These are phyloP conservation scores for Fusarium nurragi DNA, from an alignment of 2,329 filamentous ascomycete species.

Conservation along the genomic window DNA sequence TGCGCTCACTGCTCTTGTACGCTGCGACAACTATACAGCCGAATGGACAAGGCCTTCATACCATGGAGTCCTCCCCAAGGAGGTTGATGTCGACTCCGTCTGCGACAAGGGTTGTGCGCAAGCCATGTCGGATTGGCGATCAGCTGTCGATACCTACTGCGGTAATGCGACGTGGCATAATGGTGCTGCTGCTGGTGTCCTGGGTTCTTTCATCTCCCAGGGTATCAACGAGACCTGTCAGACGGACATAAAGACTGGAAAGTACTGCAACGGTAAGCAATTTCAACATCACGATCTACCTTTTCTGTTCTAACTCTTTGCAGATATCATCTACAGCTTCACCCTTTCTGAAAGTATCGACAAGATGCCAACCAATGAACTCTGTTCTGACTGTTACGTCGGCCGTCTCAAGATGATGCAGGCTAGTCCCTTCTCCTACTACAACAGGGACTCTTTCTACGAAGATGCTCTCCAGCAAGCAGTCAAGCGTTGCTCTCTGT, in stretches of 20 bases:
- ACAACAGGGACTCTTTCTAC: slow-evolving; percentile 5
- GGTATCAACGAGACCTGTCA: slow-evolving; percentile 26
- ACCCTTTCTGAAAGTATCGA: not conserved
- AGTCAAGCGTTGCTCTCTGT: not conserved
- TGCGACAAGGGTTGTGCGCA: not conserved
- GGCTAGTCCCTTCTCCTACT: slow-evolving; percentile 19
- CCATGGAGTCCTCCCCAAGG: not conserved
- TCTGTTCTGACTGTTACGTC: slow-evolving; percentile 26
- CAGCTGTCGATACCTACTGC: not conserved
- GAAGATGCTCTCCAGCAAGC: slow-evolving; percentile 10
- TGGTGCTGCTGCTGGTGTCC: not conserved
- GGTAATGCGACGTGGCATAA: slow-evolving; percentile 1
- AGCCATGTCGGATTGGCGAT: not conserved
- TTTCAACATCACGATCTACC: not conserved
- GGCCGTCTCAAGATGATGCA: slow-evolving; percentile 30
- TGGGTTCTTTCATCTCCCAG: slow-evolving; percentile 6
- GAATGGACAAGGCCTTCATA: not conserved
- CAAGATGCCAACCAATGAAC: slow-evolving; percentile 7
- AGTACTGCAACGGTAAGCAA: slow-evolving; percentile 27
- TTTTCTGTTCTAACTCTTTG: not conserved
- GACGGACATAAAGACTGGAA: slow-evolving; percentile 11
- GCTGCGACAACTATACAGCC: not conserved
- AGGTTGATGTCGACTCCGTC: not conserved
- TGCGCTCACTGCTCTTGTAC: slow-evolving; percentile 10
- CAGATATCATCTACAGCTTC: slow-evolving; percentile 4